Percentiles rank a stretch among this genome's conserved stretches.
phyloP scores from a whole-genome alignment of 164 flowering plant genomes.

The Kalanchoe fedtschenkoi region DNA sequence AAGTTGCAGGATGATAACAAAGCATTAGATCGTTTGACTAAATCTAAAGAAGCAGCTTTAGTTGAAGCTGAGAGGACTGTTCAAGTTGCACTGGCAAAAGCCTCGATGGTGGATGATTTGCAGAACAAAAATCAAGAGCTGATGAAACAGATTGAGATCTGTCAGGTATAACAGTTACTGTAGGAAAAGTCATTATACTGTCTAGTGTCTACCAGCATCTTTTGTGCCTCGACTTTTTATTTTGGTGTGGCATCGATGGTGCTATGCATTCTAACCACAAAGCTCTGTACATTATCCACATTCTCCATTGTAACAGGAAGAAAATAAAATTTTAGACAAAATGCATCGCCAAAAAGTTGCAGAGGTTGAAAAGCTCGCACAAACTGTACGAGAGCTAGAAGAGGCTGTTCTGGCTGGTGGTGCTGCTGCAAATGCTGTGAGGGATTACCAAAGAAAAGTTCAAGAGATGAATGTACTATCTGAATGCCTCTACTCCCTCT shows the following conservation, averaged over 20 bases:
- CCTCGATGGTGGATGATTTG: constrained; percentile 66
- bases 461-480: constrained; percentile 62
- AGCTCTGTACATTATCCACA: not conserved
- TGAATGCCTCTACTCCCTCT: not conserved
- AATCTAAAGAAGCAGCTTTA: constrained; percentile 69
- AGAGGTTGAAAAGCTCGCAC: constrained; percentile 64
- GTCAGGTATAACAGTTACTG: constrained; percentile 38
- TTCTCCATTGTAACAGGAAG: constrained; percentile 30
- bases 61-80: constrained; percentile 65
- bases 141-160: constrained; percentile 64
- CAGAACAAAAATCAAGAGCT: constrained; percentile 72
- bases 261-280: not conserved
- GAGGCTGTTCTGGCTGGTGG: constrained; percentile 76
- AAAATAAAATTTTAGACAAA: constrained; percentile 60
- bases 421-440: constrained; percentile 72
- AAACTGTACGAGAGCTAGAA: constrained; percentile 63
- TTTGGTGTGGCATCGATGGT: not conserved
- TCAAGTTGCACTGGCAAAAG: constrained; percentile 56
- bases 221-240: not conserved
- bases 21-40: constrained; percentile 66
- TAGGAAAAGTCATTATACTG: not conserved
- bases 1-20: constrained; percentile 65
- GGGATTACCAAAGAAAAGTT: constrained; percentile 59
- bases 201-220: not conserved
- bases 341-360: constrained; percentile 63